Evolutionary conservation across 225 moss, liverwort and hornwort genomes (phyloP), one percentile per base, ranked within the genome.

Genomic region (Thuidium tamariscinum): DNA sequence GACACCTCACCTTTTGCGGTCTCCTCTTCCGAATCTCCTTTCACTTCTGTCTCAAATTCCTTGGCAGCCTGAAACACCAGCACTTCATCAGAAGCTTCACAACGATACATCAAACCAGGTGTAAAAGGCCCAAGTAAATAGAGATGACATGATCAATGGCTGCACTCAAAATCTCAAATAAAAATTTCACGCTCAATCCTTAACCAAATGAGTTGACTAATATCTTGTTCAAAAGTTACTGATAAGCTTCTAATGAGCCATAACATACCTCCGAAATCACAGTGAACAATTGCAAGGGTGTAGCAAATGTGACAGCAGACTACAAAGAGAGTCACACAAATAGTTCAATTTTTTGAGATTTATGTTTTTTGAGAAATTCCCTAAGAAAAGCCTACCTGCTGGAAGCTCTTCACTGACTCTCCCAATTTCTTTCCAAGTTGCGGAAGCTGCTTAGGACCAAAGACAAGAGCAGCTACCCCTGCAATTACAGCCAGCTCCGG

Each of bases 381-480:
- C 59, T 13, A 1, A 21, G 30, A 71, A 57, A 76, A 19, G 37
- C 30, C 21, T 82, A 97, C 97, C 97, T 95, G 88, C 64, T 98
- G 96, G 86, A 98, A 98, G 87, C 96, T 95, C 88, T 93, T 95
- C 85, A 98, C 93, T 14, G 95, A 94, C 87, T 96, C 93, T 29
- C 95, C 96, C 57, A 96, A 78, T 80, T 90, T 95, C 88, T 96
- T 98, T 61, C 98, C 95, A 62, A 96, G 91, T 80, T 93, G 93
- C 9, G 98, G 98, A 51, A 98, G 94, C 87, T 96, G 93, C 93
- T 96, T 96, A 37, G 96, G 97, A 52, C 95, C 95, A 44, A 96
- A 97, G 36, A 97, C 20, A 51, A 98, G 88, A 49, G 93, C 97
- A 88, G 94, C 96, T 11, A 96, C 95, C 19, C 96, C 96, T 26